Evolutionary conservation across 257 asterid genomes (phyloP).

Genomic region (Solanum arcanum): DNA sequence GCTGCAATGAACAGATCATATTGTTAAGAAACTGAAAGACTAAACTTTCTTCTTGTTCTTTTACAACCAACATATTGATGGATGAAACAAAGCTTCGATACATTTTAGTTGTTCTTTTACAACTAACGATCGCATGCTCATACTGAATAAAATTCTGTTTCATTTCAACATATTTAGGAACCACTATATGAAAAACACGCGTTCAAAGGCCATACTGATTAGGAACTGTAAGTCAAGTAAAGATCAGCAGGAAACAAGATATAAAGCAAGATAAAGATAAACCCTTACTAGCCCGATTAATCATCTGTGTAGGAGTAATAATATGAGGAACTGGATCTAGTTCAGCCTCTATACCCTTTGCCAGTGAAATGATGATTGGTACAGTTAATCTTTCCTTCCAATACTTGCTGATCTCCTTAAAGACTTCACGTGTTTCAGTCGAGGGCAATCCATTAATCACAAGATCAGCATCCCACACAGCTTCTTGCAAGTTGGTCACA

Average conservation of each 20-base stretch:
- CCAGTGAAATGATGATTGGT: constrained; percentile 66
- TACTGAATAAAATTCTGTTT: background rate
- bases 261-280: background rate
- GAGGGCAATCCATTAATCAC: constrained; percentile 88
- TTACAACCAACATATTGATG: background rate
- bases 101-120: background rate
- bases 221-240: background rate
- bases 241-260: background rate
- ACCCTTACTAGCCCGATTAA: constrained; percentile 62
- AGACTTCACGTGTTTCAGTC: constrained; percentile 70
- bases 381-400: constrained; percentile 78
- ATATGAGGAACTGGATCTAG: constrained; percentile 61
- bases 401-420: constrained; percentile 64
- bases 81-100: background rate
- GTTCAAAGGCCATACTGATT: background rate
- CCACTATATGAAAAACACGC: background rate
- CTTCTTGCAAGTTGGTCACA: constrained; percentile 89
- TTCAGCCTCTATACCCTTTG: constrained; percentile 90
- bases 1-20: constrained; percentile 29
- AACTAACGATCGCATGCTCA: background rate
- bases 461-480: constrained; percentile 92
- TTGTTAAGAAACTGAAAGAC: constrained; percentile 1
- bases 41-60: background rate
- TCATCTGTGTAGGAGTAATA: constrained; percentile 88
- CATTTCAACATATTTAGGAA: background rate